Conservation (phyloP, 768 basidiomycete genomes). For the Termitomyces sp. region DNA sequence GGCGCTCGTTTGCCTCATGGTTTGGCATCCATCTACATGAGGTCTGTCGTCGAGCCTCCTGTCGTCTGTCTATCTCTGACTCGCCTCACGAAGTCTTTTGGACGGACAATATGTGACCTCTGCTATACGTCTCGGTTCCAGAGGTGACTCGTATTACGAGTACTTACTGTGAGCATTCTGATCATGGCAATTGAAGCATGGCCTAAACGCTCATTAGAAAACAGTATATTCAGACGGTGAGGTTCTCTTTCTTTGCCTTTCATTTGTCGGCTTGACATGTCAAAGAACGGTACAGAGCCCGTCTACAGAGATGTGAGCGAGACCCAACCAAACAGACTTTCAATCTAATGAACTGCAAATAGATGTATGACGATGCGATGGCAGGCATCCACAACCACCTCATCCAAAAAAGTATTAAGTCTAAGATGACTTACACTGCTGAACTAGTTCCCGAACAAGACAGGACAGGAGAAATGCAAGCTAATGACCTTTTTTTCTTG, state of each 20-base stretch:
- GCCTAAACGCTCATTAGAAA: conserved; percentile 35
- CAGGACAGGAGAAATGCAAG: conserved; percentile 31
- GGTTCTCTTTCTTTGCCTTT: neutral
- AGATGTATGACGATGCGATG: conserved; percentile 93
- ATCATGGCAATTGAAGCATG: neutral
- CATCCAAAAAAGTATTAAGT: conserved; percentile 52
- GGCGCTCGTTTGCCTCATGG: conserved; percentile 58
- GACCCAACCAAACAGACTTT: neutral
- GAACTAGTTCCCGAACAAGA: conserved; percentile 66
- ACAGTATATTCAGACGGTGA: conserved; percentile 78
- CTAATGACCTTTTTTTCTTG: neutral
- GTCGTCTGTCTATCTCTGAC: neutral
- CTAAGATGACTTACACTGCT: conserved; percentile 69
- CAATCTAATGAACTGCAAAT: neutral
- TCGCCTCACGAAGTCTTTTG: conserved; percentile 22
- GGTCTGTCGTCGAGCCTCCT: conserved; percentile 32
- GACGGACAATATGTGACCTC: conserved; percentile 46
- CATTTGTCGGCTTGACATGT: neutral
- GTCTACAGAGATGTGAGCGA: conserved; percentile 64
- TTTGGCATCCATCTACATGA: conserved; percentile 79
- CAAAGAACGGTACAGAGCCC: conserved; percentile 63
- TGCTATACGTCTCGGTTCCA: conserved; percentile 83
- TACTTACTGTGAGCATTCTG: conserved; percentile 58
- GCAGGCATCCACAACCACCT: conserved; percentile 71
- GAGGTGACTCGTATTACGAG: conserved; percentile 94